Conservation (phyloP, 2,329 filamentous ascomycete genomes). For the Fusarium siculi region DNA sequence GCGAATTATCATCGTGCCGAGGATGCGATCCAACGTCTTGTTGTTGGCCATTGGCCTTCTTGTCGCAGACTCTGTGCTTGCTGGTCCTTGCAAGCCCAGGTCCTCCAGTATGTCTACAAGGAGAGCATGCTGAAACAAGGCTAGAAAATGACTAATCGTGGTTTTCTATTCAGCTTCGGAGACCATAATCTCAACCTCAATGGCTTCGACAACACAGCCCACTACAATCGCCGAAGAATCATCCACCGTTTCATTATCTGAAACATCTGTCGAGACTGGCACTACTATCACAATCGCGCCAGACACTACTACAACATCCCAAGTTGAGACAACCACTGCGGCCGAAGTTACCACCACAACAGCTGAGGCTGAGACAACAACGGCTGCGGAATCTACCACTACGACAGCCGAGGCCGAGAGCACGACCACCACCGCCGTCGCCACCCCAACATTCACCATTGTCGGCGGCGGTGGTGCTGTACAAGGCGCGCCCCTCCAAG, state of each 20-base stretch:
- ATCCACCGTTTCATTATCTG: not conserved
- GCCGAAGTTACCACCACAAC: not conserved
- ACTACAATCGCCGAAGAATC: not conserved
- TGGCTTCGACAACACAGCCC: too few relatives aligned
- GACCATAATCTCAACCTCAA: not conserved
- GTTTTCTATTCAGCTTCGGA: not conserved
- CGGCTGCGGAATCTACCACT: not conserved
- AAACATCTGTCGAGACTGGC: not conserved
- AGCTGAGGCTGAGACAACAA: not conserved
- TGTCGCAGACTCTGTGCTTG: not conserved
- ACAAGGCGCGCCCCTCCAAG: not conserved
- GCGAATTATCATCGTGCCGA: not conserved
- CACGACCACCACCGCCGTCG: not conserved
- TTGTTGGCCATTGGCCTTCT: not conserved
- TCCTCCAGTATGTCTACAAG: not conserved
- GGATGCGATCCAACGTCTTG: not conserved
- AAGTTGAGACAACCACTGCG: not conserved
- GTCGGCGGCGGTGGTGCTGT: not conserved
- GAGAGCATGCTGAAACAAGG: not conserved
- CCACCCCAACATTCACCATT: not conserved
- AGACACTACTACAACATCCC: not conserved
- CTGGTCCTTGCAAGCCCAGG: not conserved
- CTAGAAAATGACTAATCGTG: not conserved
- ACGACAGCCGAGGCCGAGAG: not conserved
- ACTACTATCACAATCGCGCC: not conserved